Evolutionary conservation across 805 yeast genomes (phyloP).

Genomic region (Candida odintsovae): DNA sequence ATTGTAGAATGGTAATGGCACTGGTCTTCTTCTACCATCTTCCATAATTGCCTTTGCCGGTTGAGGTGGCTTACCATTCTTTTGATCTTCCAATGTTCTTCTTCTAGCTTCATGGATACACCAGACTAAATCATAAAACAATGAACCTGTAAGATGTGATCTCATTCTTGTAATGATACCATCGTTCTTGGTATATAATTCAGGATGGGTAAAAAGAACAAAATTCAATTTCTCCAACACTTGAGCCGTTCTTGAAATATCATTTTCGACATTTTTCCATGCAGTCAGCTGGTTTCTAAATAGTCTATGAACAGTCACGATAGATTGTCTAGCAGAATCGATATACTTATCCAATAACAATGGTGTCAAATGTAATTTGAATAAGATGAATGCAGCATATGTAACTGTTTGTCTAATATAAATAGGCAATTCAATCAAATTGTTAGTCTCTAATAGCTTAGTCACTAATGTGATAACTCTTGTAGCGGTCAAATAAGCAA

Average conservation of each 20-base stretch:
- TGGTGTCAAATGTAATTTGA: constrained; percentile 77
- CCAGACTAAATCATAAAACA: constrained; percentile 90
- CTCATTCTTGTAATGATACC: constrained; percentile 84
- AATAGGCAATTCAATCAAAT: constrained; percentile 79
- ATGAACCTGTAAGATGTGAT: constrained; percentile 84
- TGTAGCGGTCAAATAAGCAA: constrained; percentile 77
- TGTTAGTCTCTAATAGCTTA: constrained; percentile 57
- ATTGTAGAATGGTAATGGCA: constrained; percentile 82
- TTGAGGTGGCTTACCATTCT: constrained; percentile 24
- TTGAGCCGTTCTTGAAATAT: constrained; percentile 85
- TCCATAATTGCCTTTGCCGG: constrained; percentile 16
- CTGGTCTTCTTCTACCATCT: constrained; percentile 21
- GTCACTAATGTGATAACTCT: constrained; percentile 75
- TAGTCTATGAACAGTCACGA: constrained; percentile 86
- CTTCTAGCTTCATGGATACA: constrained; percentile 92
- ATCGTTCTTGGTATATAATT: constrained; percentile 63
- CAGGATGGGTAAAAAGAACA: constrained; percentile 83
- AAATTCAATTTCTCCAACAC: constrained; percentile 84
- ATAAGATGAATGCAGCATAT: constrained; percentile 70
- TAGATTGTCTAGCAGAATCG: constrained; percentile 87
- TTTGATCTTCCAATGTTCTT: constrained; percentile 42
- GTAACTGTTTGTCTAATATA: constrained; percentile 84
- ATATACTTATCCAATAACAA: constrained; percentile 59
- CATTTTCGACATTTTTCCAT: constrained; percentile 83
- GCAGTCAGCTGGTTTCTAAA: constrained; percentile 84